Evolutionary conservation across 2,329 filamentous ascomycete species (phyloP), one percentile per base, ranked within the genome.

Genomic region (Lizonia empirigonia): DNA sequence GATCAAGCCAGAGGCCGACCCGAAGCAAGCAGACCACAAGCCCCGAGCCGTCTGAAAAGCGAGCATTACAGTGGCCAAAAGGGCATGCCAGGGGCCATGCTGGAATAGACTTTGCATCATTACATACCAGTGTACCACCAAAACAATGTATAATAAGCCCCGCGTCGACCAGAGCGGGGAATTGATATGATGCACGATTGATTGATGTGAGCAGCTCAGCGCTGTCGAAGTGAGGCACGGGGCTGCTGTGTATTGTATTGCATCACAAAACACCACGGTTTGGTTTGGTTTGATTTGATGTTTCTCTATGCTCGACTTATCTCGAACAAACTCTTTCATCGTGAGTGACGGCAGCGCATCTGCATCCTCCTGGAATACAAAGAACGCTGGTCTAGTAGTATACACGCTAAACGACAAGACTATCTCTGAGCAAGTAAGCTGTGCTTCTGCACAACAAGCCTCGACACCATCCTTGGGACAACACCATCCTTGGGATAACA

Each of bases 81-180:
- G 15, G 62, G 61, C 18, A 70, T 73, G 64, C 69, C 70, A 0
- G 69, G 68, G 1, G 64, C 65, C 12, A 62, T 72, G 55, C 67
- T 65, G 13, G 53, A 63, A 20, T 60, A 60, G 9, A 40, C 35
- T 23, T 29, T 48, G 45, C 47, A 44, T 20, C 30, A 49, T 56
- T 35, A 41, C 2, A 10, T 12, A 32, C 29, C 2, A 23, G 19
- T 13, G 30, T 19, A 24, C 8, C 10, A 22, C n/a, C 34, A 18
- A 5, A 26, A 15, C 32, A 27, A 35, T 35, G 16, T n/a, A n/a
- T n/a, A n/a, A n/a, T n/a, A n/a, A n/a, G n/a, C n/a, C n/a, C n/a
- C n/a, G n/a, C n/a, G n/a, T n/a, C n/a, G n/a, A n/a, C n/a, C n/a
- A n/a, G n/a, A n/a, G n/a, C n/a, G n/a, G n/a, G n/a, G n/a, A n/a